Percentiles rank a stretch among this genome's conserved stretches.
phyloP scores from a whole-genome alignment of 352 stramenopile species.

The Thalassiosira livingstoniorum region DNA sequence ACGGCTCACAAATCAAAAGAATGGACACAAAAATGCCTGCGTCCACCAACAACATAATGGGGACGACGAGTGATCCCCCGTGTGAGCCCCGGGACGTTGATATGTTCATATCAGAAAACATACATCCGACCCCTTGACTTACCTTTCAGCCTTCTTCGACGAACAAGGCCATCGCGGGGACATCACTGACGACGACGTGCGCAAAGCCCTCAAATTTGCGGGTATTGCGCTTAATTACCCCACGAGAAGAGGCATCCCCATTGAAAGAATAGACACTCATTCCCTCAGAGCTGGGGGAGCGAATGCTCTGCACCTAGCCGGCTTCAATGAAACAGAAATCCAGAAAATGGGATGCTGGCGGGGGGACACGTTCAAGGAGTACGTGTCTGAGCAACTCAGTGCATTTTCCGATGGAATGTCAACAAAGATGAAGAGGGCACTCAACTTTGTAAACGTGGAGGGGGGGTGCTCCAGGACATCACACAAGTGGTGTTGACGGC shows the following conservation, averaged over 20 bases:
- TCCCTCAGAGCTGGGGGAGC: slow-evolving; percentile 30
- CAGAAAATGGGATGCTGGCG: slow-evolving; percentile 47
- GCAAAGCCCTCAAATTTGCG: slow-evolving; percentile 7
- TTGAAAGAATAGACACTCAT: slow-evolving; percentile 26
- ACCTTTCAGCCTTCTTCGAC: slow-evolving; percentile 2
- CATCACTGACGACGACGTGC: background rate
- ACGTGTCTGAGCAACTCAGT: slow-evolving; percentile 27
- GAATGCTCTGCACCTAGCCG: slow-evolving; percentile 19
- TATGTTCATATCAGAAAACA: no score
- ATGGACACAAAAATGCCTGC: slow-evolving; percentile 3
- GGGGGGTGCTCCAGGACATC: no score
- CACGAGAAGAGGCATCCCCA: slow-evolving; percentile 25
- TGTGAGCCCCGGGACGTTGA: background rate
- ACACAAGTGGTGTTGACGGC: no score
- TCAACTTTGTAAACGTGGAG: slow-evolving; percentile 24
- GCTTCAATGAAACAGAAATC: slow-evolving; percentile 33
- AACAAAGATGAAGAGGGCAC: slow-evolving; percentile 18
- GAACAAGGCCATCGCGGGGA: background rate
- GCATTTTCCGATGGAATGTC: slow-evolving; percentile 23
- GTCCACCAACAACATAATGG: background rate
- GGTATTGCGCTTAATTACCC: slow-evolving; percentile 7
- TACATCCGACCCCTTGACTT: no score
- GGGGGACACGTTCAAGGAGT: slow-evolving; percentile 34
- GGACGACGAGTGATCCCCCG: background rate
- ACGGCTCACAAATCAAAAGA: background rate